Conservation (phyloP, 768 basidiomycete genomes). For the Tubosaeta sp. region DNA sequence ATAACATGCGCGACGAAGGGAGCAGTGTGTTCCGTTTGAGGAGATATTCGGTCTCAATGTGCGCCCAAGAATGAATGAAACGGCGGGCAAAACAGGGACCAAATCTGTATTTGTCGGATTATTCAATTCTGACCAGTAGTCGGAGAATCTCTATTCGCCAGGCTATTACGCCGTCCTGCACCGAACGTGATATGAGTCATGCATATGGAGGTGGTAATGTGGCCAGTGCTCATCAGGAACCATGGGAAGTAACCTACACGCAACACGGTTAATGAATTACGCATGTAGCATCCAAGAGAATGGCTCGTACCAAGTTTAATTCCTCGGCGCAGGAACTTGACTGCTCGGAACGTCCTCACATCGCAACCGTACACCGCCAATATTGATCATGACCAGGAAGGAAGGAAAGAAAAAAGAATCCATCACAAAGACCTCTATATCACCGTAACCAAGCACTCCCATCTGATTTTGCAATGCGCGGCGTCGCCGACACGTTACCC, state of each 20-base stretch:
- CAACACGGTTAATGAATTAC: constrained; percentile 2
- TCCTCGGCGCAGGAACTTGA: neutral
- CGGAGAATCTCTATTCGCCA: constrained; percentile 8
- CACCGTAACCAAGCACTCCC: constrained; percentile 6
- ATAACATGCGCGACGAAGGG: neutral
- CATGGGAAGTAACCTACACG: constrained; percentile 4
- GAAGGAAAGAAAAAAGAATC: constrained; percentile 1
- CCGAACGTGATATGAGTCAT: neutral
- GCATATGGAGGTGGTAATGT: neutral
- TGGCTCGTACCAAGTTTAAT: constrained; percentile 13
- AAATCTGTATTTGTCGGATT: constrained; percentile 1
- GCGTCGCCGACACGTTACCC: constrained; percentile 6
- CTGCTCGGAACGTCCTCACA: neutral
- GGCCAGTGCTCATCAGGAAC: neutral
- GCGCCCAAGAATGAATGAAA: neutral
- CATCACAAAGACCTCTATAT: constrained; percentile 6
- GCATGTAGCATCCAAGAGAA: neutral
- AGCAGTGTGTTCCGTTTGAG: neutral
- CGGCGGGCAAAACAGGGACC: neutral
- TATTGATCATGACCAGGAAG: constrained; percentile 1
- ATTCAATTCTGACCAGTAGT: constrained; percentile 1
- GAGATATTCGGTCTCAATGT: neutral
- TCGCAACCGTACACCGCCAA: neutral
- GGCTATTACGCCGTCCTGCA: constrained; percentile 2
- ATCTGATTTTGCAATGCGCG: constrained; percentile 2